These are phyloP conservation scores for Gynostemma pentaphyllum DNA, from an alignment of 306 rosid species.

Conservation along the genomic window DNA sequence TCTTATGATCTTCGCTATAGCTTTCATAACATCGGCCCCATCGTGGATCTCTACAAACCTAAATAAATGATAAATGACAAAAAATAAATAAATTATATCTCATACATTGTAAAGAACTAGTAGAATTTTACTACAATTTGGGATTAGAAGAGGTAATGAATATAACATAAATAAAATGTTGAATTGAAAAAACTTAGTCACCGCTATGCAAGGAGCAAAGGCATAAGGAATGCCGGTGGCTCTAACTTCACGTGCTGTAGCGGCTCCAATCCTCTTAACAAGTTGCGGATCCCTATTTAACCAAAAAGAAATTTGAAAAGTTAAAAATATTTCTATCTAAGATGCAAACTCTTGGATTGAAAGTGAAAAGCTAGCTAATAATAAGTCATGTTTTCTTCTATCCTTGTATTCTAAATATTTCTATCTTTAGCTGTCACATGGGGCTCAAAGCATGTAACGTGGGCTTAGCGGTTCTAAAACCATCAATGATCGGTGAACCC, in stretches of 20 bases:
- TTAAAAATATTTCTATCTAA: too few relatives aligned
- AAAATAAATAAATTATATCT: neutral
- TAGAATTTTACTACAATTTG: too few relatives aligned
- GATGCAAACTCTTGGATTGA: too few relatives aligned
- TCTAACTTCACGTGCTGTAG: neutral
- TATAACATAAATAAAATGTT: neutral
- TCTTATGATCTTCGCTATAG: neutral
- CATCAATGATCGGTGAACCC: too few relatives aligned
- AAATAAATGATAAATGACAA: neutral
- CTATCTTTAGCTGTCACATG: too few relatives aligned
- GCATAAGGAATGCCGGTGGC: constrained; percentile 1
- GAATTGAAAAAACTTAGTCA: neutral
- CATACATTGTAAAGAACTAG: neutral
- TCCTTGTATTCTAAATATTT: too few relatives aligned
- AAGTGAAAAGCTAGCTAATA: too few relatives aligned
- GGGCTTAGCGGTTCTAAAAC: too few relatives aligned
- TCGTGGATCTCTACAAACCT: constrained; percentile 12
- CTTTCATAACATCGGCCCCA: constrained; percentile 14
- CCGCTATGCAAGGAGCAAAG: neutral
- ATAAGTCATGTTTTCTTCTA: too few relatives aligned
- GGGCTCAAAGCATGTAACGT: too few relatives aligned
- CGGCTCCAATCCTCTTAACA: neutral
- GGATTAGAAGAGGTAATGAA: neutral
- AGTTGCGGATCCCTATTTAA: neutral
- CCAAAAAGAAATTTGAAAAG: neutral